Evolutionary conservation across 139 green algal genomes (phyloP).

Genomic region (Coelastrella sp.): DNA sequence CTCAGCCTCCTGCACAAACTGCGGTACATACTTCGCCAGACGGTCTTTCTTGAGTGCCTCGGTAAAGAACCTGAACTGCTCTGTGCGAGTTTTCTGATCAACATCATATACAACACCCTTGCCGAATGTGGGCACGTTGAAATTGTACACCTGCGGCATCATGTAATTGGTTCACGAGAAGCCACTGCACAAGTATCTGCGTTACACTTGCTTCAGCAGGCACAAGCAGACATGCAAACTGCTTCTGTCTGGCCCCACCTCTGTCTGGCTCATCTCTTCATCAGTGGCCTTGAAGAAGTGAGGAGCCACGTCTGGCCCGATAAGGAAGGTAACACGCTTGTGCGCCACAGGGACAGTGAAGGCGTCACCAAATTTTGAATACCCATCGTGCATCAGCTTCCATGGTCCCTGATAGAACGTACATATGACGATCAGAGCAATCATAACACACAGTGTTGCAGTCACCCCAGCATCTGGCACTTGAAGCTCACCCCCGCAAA

Average conservation of each 20-base stretch:
- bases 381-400: constrained; percentile 85
- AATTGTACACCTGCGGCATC: constrained; percentile 92
- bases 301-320: constrained; percentile 87
- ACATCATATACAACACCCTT: constrained; percentile 98
- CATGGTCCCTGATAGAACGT: constrained; percentile 84
- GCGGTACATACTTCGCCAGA: constrained; percentile 90
- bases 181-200: too few species aligned
- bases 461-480: too few species aligned
- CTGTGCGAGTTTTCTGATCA: constrained; percentile 88
- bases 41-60: constrained; percentile 91
- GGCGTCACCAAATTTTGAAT: constrained; percentile 88
- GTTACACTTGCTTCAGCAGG: background rate
- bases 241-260: constrained; percentile 75
- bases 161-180: too few species aligned
- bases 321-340: constrained; percentile 96
- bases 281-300: constrained; percentile 98
- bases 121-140: constrained; percentile 98
- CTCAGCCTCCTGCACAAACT: constrained; percentile 90
- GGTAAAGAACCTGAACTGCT: constrained; percentile 98
- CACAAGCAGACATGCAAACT: too few species aligned
- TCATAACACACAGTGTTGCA: too few species aligned
- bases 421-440: too few species aligned
- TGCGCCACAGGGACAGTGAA: constrained; percentile 98
- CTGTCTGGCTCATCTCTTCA: constrained; percentile 91
- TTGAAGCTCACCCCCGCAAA: constrained; percentile 80